These are phyloP conservation scores for Hypoxylon lienhwacheense DNA, from an alignment of 495 filamentous ascomycete genomes.

Conservation along the genomic window DNA sequence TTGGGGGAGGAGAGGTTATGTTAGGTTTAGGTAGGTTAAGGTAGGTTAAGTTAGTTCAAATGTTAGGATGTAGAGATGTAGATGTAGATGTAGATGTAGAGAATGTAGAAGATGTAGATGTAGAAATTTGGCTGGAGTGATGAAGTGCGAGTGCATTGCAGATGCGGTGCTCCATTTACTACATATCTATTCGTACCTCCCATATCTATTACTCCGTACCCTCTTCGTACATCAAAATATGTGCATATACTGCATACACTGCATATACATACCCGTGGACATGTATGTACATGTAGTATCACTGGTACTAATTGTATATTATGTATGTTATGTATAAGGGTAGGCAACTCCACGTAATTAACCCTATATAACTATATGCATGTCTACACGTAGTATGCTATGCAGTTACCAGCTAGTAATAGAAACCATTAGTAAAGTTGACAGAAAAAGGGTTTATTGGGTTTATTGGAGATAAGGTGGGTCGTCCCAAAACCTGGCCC, in stretches of 20 bases:
- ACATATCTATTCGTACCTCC: too few species aligned
- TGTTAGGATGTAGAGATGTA: slow-evolving; percentile 12
- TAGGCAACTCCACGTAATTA: too few species aligned
- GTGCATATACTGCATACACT: neutral
- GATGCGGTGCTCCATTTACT: slow-evolving; percentile 3
- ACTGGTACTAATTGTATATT: too few species aligned
- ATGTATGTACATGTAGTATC: too few species aligned
- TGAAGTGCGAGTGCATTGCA: slow-evolving; percentile 27
- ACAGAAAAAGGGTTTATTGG: too few species aligned
- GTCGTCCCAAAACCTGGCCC: slow-evolving; percentile 22
- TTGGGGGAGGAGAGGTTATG: neutral
- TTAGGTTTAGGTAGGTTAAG: neutral
- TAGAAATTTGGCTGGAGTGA: slow-evolving; percentile 28
- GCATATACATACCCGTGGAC: too few species aligned
- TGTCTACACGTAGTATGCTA: too few species aligned
- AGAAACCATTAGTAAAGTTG: neutral
- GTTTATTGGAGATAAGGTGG: slow-evolving; percentile 27
- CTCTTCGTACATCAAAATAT: neutral
- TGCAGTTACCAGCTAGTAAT: slow-evolving; percentile 30
- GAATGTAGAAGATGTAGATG: too few species aligned
- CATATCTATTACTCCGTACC: too few species aligned
- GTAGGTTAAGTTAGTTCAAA: neutral
- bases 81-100: too few species aligned
- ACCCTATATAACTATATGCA: too few species aligned
- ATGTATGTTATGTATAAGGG: too few species aligned